A percentile compares a stretch with the other conserved stretches of the same genome.
These are phyloP conservation scores for Neurospora sp. DNA, from an alignment of 495 filamentous ascomycete species.

Conservation along the genomic window DNA sequence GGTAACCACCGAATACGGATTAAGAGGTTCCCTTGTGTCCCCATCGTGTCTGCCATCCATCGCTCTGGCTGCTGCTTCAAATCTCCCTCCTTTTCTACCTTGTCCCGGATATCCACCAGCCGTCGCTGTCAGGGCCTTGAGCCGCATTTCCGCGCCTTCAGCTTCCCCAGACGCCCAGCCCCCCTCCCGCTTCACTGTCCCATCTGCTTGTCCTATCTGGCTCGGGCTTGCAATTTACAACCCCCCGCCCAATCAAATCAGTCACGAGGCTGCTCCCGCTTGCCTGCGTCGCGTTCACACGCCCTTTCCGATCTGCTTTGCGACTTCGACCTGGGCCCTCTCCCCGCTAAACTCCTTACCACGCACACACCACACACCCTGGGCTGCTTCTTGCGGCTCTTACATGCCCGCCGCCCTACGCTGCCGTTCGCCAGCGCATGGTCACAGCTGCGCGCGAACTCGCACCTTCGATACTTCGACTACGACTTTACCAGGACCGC, in stretches of 20 bases:
- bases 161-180: conserved; percentile 3
- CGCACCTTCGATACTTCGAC: neutral
- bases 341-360: conserved; percentile 6
- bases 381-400: conserved; percentile 21
- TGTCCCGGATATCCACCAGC: neutral
- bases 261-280: conserved; percentile 21
- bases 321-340: conserved; percentile 8
- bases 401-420: conserved; percentile 18
- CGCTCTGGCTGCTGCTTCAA: neutral
- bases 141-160: neutral
- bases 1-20: neutral
- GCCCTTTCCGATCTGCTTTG: conserved; percentile 5
- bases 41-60: neutral
- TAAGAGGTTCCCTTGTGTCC: neutral
- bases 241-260: conserved; percentile 20
- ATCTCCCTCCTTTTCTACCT: neutral
- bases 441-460: conserved; percentile 11
- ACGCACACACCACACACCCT: neutral
- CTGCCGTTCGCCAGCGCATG: conserved; percentile 12
- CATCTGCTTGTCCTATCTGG: neutral
- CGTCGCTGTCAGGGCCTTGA: neutral
- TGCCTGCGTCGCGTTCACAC: conserved; percentile 9
- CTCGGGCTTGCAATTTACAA: conserved; percentile 17
- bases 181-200: conserved; percentile 9
- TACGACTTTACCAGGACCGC: neutral